Percentiles rank a stretch among this genome's conserved stretches.
Conservation (phyloP, 2,329 filamentous ascomycete species). For the Botryotinia calthae region DNA sequence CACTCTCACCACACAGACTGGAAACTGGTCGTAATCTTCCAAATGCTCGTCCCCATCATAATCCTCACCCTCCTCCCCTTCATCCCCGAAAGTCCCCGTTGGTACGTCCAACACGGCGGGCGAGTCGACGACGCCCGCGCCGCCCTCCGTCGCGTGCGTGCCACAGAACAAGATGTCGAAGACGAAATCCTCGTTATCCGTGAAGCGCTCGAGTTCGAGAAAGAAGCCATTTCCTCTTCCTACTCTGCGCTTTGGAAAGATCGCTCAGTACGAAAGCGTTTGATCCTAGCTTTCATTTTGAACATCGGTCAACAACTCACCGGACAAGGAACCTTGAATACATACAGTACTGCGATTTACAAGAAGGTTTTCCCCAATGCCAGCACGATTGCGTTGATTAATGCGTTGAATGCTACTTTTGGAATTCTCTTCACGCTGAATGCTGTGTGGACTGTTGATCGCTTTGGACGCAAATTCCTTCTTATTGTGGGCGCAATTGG, state of each 20-base stretch:
- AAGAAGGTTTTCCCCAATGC: conserved; percentile 63
- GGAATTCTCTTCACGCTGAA: conserved; percentile 71
- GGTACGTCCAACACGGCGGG: conserved; percentile 59
- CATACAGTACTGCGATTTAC: conserved; percentile 69
- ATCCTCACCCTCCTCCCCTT: conserved; percentile 62
- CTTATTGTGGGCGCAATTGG: conserved; percentile 65
- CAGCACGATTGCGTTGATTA: conserved; percentile 65
- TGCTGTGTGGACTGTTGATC: conserved; percentile 68
- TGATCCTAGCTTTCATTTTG: conserved; percentile 62
- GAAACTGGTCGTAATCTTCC: conserved; percentile 71
- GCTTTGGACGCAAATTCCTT: conserved; percentile 66
- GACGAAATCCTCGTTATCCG: conserved; percentile 63
- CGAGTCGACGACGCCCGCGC: conserved; percentile 51
- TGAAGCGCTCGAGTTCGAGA: conserved; percentile 69
- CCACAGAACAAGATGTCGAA: conserved; percentile 52
- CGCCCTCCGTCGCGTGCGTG: conserved; percentile 59
- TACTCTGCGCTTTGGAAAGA: conserved; percentile 70
- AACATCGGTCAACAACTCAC: conserved; percentile 71
- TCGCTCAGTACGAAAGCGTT: conserved; percentile 63
- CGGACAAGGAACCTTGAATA: conserved; percentile 63
- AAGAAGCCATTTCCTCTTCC: conserved; percentile 61
- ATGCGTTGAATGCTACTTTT: conserved; percentile 69
- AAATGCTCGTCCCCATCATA: conserved; percentile 63
- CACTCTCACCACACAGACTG: conserved; percentile 47
- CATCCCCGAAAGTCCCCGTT: conserved; percentile 66